Conservation (phyloP, 78 protist species). For the Polysphondylium violaceum region DNA sequence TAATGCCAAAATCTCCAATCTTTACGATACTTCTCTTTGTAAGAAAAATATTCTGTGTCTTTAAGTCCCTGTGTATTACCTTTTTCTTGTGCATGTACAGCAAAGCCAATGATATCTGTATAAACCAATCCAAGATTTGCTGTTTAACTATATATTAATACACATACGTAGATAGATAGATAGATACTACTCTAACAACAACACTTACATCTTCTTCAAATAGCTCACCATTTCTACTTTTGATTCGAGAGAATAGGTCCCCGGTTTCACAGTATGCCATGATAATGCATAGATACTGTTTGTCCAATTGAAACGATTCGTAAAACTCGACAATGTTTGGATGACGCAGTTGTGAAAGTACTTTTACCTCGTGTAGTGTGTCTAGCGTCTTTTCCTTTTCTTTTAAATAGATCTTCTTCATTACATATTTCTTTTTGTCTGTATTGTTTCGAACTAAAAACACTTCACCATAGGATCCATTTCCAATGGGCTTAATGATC, state of each 20-base stretch:
- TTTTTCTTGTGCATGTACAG: slow-evolving; percentile 56
- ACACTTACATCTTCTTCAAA: slow-evolving; percentile 40
- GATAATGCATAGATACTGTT: slow-evolving; percentile 71
- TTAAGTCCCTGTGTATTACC: slow-evolving; percentile 76
- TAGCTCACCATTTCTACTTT: slow-evolving; percentile 11
- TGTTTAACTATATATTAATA: neutral
- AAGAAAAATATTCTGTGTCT: slow-evolving; percentile 77
- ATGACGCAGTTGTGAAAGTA: slow-evolving; percentile 56
- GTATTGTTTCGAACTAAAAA: slow-evolving; percentile 49
- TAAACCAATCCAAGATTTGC: slow-evolving; percentile 82
- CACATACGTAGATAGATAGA: neutral
- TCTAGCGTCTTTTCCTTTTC: slow-evolving; percentile 31
- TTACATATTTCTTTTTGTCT: slow-evolving; percentile 46
- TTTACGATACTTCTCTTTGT: slow-evolving; percentile 51
- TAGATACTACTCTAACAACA: neutral
- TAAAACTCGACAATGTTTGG: slow-evolving; percentile 77
- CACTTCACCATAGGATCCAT: slow-evolving; percentile 79
- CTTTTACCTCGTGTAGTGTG: slow-evolving; percentile 40
- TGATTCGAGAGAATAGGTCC: slow-evolving; percentile 44
- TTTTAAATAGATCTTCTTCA: slow-evolving; percentile 61
- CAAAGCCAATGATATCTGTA: slow-evolving; percentile 62
- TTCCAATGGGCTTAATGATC: slow-evolving; percentile 51
- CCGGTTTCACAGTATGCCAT: slow-evolving; percentile 83
- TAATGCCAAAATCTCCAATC: slow-evolving; percentile 79
- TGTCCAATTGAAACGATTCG: slow-evolving; percentile 62